Evolutionary conservation across 768 basidiomycete genomes (phyloP).

Genomic region (Tricholoma furcatifolium): DNA sequence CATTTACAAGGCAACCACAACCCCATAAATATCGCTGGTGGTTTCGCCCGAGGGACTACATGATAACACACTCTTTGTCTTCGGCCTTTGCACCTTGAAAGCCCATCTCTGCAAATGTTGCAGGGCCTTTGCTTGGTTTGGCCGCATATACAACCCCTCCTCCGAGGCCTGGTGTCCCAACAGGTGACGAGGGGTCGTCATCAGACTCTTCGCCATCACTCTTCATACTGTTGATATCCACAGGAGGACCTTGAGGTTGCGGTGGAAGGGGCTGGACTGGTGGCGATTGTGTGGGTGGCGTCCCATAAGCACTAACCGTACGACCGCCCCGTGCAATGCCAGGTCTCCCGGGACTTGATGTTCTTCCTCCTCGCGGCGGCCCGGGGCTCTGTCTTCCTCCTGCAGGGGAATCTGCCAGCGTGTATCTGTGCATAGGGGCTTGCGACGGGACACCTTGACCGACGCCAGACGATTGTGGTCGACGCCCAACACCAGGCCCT

Average conservation of each 20-base stretch:
- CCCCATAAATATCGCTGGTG: not conserved
- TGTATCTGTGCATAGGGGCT: slow-evolving; percentile 43
- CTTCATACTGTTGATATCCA: slow-evolving; percentile 7
- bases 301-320: slow-evolving; percentile 3
- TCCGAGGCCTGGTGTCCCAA: slow-evolving; percentile 17
- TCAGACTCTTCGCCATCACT: slow-evolving; percentile 4
- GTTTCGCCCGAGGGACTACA: slow-evolving; percentile 47
- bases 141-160: slow-evolving; percentile 22
- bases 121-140: slow-evolving; percentile 41
- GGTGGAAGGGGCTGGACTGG: not conserved
- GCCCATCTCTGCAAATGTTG: slow-evolving; percentile 95
- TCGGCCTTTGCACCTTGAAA: slow-evolving; percentile 76
- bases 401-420: slow-evolving; percentile 40
- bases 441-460: slow-evolving; percentile 24
- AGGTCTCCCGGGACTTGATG: slow-evolving; percentile 12
- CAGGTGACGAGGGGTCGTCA: slow-evolving; percentile 8
- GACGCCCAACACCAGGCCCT: slow-evolving; percentile 11
- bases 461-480: slow-evolving; percentile 13
- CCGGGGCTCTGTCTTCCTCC: slow-evolving; percentile 18
- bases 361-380: slow-evolving; percentile 14
- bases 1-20: not conserved
- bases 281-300: not conserved
- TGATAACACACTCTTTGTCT: slow-evolving; percentile 83
- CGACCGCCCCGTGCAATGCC: slow-evolving; percentile 12
- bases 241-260: slow-evolving; percentile 6